Evolutionary conservation across 2,329 filamentous ascomycete genomes (phyloP).

Genomic region (Chaetoscypha palmicola): DNA sequence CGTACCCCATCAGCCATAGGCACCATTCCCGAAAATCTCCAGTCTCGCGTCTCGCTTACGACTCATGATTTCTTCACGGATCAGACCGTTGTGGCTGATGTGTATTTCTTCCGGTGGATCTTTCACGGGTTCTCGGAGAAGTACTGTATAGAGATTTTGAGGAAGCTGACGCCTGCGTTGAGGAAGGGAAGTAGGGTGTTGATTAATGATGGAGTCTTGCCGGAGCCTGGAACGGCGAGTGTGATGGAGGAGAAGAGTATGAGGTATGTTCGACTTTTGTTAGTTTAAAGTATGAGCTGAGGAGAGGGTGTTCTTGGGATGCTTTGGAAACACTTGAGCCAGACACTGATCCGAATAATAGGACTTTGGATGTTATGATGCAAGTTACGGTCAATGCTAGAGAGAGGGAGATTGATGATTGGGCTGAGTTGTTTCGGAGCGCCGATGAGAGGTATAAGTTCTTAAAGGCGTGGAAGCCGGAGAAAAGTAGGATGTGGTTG

Average conservation of each 20-base stretch:
- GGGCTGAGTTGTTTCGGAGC: constrained; percentile 1
- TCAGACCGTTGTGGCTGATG: constrained; percentile 23
- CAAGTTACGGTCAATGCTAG: constrained; percentile 4
- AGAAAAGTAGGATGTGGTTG: constrained; percentile 6
- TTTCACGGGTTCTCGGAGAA: constrained; percentile 8
- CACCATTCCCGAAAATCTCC: constrained; percentile 12
- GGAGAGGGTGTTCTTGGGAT: neutral
- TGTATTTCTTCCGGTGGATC: constrained; percentile 9
- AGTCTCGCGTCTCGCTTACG: constrained; percentile 24
- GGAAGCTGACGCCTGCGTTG: neutral
- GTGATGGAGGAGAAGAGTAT: constrained; percentile 1
- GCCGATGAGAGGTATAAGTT: constrained; percentile 6
- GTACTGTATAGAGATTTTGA: constrained; percentile 5
- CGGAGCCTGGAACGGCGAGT: constrained; percentile 1
- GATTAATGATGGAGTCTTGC: constrained; percentile 6
- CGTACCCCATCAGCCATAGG: constrained; percentile 22
- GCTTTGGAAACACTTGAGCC: neutral
- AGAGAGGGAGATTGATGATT: constrained; percentile 3
- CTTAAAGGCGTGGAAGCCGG: constrained; percentile 5
- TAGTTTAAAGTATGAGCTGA: no score
- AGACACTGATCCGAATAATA: neutral
- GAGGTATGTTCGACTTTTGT: constrained; percentile 2
- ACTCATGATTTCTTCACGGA: constrained; percentile 39
- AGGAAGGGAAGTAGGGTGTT: constrained; percentile 4
- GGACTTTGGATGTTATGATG: constrained; percentile 4